Base-by-base conservation (phyloP, 2,329 filamentous ascomycete species). In the Aspergillus sp. region DNA sequence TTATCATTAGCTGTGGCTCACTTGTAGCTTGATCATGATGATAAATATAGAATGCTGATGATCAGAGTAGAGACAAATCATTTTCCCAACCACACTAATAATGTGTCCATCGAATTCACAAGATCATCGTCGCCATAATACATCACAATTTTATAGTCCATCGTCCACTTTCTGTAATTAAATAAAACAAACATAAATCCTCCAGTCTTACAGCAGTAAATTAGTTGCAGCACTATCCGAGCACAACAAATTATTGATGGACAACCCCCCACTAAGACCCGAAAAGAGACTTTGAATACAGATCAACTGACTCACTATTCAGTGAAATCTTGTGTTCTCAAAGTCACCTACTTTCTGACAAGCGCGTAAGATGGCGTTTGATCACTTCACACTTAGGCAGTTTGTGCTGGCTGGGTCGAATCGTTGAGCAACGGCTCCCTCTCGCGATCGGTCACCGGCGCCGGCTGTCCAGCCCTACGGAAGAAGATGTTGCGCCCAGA, bases 371-470 rank as follows among this genome's bases (percentile, higher is more conserved):
- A 15, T 11, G 17, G 13, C 25, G n/a, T 5, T 8, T 27, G 23
- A 8, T 10, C 21, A 23, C 21, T 23, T 25, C 25, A 2, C 8
- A 30, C 6, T 1, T 50, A 50, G 47, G 47, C 25, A 4, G 47
- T 17, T 13, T 56, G 38, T 2, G 49, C 39, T 10, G 54, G 56
- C 39, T 36, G 41, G 21, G 61, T 49, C 15, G 59, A 59, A 38
- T 81, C 78, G 30, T 80, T 77, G 61, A 86, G 75, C 71, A 86
- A 68, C 3, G 84, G 84, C 58, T 82, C 78, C 54, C 83, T 75
- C 73, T 86, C 84, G 13, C 81, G 77, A 59, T 85, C 83, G 48
- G 76, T 72, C 5, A 80, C 75, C 52, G 32, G 4, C 11, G 78
- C 75, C 3, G 75, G 67, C 27, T 72, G 69, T 3, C 63, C 72